Evolutionary conservation across 148 eudicot genomes (phyloP).

Genomic region (Silene latifolia): DNA sequence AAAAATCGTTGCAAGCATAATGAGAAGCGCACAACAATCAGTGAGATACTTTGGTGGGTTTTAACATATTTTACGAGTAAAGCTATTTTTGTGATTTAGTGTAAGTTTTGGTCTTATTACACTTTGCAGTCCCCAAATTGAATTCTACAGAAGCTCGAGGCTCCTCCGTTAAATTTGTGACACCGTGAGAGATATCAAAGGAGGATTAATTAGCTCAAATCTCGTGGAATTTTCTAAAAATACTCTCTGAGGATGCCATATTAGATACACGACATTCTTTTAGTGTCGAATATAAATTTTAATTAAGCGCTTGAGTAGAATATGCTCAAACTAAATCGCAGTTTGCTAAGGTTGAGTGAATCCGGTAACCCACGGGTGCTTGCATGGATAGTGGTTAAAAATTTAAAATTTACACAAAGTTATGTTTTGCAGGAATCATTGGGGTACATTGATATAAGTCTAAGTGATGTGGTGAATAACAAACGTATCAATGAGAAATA

Average conservation of each 20-base stretch:
- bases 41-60: no score
- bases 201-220: no score
- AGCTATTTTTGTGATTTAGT: no score
- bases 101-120: neutral
- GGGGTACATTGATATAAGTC: conserved; percentile 73
- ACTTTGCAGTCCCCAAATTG: neutral
- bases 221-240: neutral
- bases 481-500: conserved; percentile 78
- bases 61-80: no score
- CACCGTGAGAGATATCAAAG: no score
- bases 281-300: no score
- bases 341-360: no score
- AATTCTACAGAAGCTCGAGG: no score
- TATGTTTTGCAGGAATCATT: conserved; percentile 55
- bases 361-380: neutral
- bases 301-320: no score
- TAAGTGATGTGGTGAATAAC: conserved; percentile 71
- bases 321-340: neutral
- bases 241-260: neutral
- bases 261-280: no score
- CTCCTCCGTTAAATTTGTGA: no score
- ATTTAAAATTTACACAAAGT: neutral
- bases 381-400: neutral
- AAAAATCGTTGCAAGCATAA: neutral
- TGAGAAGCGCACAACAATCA: neutral